Evolutionary conservation across 1,284 basidiomycete species (phyloP), one percentile per base, ranked within the genome.

Genomic region (Irpex sp.): DNA sequence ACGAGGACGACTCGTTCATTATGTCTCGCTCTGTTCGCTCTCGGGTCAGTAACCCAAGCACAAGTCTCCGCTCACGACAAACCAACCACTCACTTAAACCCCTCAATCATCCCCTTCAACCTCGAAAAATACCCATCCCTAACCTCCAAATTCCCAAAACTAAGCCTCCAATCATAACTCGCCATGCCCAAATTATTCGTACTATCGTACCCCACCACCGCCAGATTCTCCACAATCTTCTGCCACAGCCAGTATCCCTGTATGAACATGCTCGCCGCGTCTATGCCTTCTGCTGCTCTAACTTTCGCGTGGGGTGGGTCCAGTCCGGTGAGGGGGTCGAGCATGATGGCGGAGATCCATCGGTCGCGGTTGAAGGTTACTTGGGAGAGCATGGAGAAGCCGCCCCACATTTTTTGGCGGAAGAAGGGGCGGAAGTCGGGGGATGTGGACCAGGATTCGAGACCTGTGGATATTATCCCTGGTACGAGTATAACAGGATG

Each of bases 161-260:
- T 92, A 59, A 98, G 72, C 47, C 95, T 82, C 93, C 93, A 96
- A 71, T 96, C 94, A 71, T 95, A 96, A 10, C 93, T 87, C 0
- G 93, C 93, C 52, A 96, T 82, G 65, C 90, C 82, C 63, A 97
- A 79, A 65, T 94, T 95, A 69, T 96, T 94, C 2, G 92, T 33
- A 33, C 28, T 91, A 68, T 96, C 94, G 69, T 97, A 97, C 67
- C 90, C 90, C 19, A 96, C 82, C 1, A 89, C 92, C 0, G 96
- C 94, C 1, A 98, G 80, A 69, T 98, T 98, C 74, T 98, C 90
- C 10, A 98, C 87, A 59, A 98, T 92, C 75, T 96, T 96, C 3
- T 91, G 90, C 94, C 95, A 98, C 65, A 97, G 88, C 95, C 95
- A 97, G 73, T 94, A 98, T 4, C 94, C 93, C 70, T 91, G 89